phyloP scores from a whole-genome alignment of 129 eudicot genomes.

The Arctium lappa region DNA sequence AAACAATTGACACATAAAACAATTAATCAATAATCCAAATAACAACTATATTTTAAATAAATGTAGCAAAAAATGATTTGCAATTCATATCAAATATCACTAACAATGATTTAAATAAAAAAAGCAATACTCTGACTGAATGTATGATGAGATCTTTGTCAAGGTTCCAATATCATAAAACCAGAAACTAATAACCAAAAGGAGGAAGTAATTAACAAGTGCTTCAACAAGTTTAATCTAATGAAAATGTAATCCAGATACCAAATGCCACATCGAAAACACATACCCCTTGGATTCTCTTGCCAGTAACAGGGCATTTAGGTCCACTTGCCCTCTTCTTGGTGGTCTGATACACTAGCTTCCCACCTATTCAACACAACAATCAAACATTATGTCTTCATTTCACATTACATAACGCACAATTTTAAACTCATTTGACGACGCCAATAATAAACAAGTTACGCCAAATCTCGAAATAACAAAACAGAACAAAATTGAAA shows the following conservation, averaged over 20 bases:
- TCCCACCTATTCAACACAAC: slow-evolving; percentile 46
- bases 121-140: not conserved
- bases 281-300: slow-evolving; percentile 87
- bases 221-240: not conserved
- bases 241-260: not conserved
- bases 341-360: slow-evolving; percentile 62
- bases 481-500: not conserved
- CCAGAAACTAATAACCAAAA: not conserved
- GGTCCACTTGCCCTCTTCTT: slow-evolving; percentile 89
- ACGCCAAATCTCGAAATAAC: not conserved
- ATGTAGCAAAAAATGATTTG: not conserved
- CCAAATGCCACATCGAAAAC: not conserved
- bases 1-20: not conserved
- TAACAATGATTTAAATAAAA: not conserved
- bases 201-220: not conserved
- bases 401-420: not conserved
- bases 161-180: not conserved
- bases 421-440: not conserved
- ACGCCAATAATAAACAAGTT: not conserved
- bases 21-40: not conserved
- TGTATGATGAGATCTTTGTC: not conserved
- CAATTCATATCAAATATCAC: not conserved
- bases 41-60: not conserved
- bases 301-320: slow-evolving; percentile 80
- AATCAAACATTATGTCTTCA: not conserved